phyloP scores from a whole-genome alignment of 257 asterid genomes.

The Solanum microdontum region DNA sequence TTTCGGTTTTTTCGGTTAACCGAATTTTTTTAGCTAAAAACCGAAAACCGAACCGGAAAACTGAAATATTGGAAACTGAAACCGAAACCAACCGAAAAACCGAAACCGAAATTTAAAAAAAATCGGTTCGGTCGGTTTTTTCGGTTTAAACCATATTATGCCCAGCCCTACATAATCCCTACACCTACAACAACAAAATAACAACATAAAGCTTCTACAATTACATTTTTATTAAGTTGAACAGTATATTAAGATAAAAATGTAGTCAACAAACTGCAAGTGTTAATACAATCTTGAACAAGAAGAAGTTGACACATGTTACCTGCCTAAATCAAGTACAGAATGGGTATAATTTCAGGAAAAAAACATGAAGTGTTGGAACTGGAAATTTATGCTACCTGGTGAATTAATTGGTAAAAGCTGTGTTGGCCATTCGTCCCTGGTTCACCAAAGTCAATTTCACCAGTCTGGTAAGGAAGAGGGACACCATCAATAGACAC shows the following conservation, averaged over 20 bases:
- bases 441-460: slow-evolving; percentile 99
- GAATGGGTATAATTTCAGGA: background rate
- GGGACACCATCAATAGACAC: slow-evolving; percentile 93
- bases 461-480: slow-evolving; percentile 91
- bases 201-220: background rate
- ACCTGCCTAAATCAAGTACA: background rate
- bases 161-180: background rate
- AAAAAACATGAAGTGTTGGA: background rate
- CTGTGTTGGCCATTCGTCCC: slow-evolving; percentile 99
- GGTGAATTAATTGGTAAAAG: slow-evolving; percentile 99
- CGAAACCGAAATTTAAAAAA: no score
- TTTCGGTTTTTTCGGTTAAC: no score
- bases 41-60: no score
- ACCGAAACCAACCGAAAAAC: no score
- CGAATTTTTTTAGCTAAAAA: no score
- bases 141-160: no score
- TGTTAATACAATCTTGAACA: background rate
- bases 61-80: no score
- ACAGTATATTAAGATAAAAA: background rate
- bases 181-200: background rate
- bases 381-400: slow-evolving; percentile 30
- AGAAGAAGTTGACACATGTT: background rate
- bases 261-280: background rate
- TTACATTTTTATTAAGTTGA: background rate
- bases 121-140: no score